phyloP scores from a whole-genome alignment of 2,329 filamentous ascomycete species.

The Cercospora berteroae region DNA sequence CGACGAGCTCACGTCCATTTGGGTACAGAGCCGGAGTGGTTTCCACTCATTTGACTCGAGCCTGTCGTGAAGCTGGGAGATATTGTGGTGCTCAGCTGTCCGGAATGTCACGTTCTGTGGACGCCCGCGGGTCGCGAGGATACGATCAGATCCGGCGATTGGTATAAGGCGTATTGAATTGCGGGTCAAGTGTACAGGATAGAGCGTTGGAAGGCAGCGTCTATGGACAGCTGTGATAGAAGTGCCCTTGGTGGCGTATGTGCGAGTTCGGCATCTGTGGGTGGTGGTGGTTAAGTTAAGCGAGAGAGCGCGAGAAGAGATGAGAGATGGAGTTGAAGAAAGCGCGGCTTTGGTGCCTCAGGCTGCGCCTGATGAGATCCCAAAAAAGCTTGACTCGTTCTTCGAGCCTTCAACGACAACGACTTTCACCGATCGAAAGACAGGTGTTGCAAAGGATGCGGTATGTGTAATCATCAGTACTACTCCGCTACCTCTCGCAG shows the following conservation, averaged over 20 bases:
- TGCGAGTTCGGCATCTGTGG: not conserved
- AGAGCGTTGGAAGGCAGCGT: not conserved
- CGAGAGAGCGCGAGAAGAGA: too few relatives aligned
- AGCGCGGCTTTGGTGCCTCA: not conserved
- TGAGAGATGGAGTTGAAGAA: not conserved
- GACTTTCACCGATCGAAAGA: not conserved
- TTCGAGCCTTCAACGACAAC: not conserved
- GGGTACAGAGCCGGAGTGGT: not conserved
- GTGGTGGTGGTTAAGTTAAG: not conserved
- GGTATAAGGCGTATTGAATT: not conserved
- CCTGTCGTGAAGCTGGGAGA: not conserved
- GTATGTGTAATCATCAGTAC: not conserved
- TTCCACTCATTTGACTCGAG: not conserved
- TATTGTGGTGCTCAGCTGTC: not conserved
- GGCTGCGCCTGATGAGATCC: not conserved
- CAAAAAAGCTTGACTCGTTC: not conserved
- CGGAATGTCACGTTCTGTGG: not conserved
- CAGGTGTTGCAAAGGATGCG: not conserved
- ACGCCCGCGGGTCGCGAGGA: not conserved
- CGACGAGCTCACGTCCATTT: not conserved
- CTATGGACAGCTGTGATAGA: not conserved
- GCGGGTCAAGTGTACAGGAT: not conserved
- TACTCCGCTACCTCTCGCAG: not conserved
- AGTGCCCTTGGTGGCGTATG: not conserved
- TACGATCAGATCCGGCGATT: not conserved